Evolutionary conservation across 306 rosid species (phyloP), one percentile per base, ranked within the genome.

Genomic region (Gynostemma pentaphyllum): DNA sequence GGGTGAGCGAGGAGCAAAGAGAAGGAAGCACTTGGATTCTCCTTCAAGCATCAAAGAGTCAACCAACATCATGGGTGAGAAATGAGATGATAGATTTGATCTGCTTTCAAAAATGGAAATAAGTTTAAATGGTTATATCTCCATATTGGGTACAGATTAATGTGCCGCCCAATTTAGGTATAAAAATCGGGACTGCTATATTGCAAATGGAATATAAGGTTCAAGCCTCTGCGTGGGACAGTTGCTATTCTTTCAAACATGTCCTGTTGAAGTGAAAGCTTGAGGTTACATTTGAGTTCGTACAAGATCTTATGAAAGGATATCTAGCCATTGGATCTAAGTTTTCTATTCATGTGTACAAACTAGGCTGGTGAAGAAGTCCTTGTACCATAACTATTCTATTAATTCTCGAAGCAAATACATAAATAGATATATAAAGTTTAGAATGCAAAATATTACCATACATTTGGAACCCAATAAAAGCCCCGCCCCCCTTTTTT

Each of bases 1-100:
- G 73, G 99, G 99, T 27, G 95, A 84, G 74, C 85, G 90, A 7
- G 87, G 79, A 69, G 52, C 76, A 13, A 92, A 92, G 79, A 84
- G 92, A 75, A 76, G 88, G 73, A 92, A 81, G 70, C 80, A 72
- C 64, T 77, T 70, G 23, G 71, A 53, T 69, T 69, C 79, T 64
- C 71, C 81, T 36, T 69, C 75, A 27, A 48, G 78, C 67, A 59
- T 36, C 34, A 57, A 85, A 64, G 79, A 82, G 67, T 67, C 71
- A 54, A 47, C 70, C 71, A 54, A 47, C 70, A 51, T 56, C 54
- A 71, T 84, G 76, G 67, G 69, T 70, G 12, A 50, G 64, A 37
- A 36, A 59, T 59, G 22, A 11, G 46, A 39, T 21, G 5, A 13
- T 34, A 36, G 29, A 32, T 56, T 56, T 45, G 34, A 56, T 32